Conservation (phyloP, 805 yeast species). For the Metschnikowia colocasiae region DNA sequence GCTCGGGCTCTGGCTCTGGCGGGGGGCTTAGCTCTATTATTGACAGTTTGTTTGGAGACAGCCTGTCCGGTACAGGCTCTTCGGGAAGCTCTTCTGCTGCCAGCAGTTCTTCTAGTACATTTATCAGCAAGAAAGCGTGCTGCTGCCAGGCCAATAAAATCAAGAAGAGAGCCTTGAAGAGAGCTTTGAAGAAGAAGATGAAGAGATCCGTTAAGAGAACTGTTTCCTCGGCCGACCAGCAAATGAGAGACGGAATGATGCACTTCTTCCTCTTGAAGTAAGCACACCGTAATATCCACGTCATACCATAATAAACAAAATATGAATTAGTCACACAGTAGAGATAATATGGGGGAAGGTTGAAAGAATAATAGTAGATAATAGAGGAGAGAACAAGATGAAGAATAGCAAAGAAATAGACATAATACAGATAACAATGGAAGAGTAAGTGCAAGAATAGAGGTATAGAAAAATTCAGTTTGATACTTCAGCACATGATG, state of each 20-base stretch:
- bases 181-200: constrained; percentile 23
- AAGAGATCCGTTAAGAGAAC: constrained; percentile 20
- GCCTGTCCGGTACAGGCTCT: constrained; percentile 7
- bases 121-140: constrained; percentile 17
- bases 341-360: too few species aligned
- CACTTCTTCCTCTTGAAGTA: constrained; percentile 14
- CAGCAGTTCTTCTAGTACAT: constrained; percentile 7
- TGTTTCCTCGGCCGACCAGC: constrained; percentile 13
- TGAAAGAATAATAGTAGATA: too few species aligned
- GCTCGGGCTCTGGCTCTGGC: constrained; percentile 7
- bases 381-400: too few species aligned
- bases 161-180: constrained; percentile 21
- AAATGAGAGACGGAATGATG: constrained; percentile 13
- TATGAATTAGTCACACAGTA: not conserved
- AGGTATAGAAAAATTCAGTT: too few species aligned
- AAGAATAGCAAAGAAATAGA: too few species aligned
- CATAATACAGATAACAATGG: too few species aligned
- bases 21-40: constrained; percentile 9
- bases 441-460: too few species aligned
- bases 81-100: constrained; percentile 6
- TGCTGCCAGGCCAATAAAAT: constrained; percentile 23
- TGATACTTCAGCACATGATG: too few species aligned
- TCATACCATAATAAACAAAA: constrained; percentile 4
- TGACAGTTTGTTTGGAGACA: constrained; percentile 12
- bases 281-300: not conserved